Evolutionary conservation across 306 rosid genomes (phyloP).

Genomic region (Vigna radiata): DNA sequence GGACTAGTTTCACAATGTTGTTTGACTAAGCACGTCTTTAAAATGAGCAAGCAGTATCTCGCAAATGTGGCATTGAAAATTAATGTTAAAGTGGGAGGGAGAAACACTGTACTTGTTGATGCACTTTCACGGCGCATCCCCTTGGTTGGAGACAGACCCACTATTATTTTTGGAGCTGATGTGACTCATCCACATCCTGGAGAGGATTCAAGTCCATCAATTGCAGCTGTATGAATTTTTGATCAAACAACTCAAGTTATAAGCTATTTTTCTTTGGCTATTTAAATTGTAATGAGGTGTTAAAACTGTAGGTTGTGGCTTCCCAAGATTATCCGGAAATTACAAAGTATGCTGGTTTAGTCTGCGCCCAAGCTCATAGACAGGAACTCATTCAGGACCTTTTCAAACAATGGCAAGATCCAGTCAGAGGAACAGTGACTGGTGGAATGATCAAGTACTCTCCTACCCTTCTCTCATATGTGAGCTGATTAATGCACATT

Average conservation of each 20-base stretch:
- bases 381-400: slow-evolving; percentile 97
- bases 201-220: slow-evolving; percentile 97
- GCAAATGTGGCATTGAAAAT: slow-evolving; percentile 94
- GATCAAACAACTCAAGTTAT: not conserved
- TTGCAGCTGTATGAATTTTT: slow-evolving; percentile 83
- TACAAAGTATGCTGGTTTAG: slow-evolving; percentile 95
- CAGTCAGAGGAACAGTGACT: slow-evolving; percentile 75
- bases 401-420: slow-evolving; percentile 94
- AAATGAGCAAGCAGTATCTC: slow-evolving; percentile 89
- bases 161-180: slow-evolving; percentile 98
- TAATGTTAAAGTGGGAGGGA: slow-evolving; percentile 96
- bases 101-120: slow-evolving; percentile 96
- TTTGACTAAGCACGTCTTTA: slow-evolving; percentile 81
- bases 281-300: not conserved
- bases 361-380: slow-evolving; percentile 96
- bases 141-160: slow-evolving; percentile 88
- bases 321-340: slow-evolving; percentile 99
- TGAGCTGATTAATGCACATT: slow-evolving; percentile 1
- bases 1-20: slow-evolving; percentile 98
- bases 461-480: slow-evolving; percentile 24
- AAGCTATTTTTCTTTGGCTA: not conserved
- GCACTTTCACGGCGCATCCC: slow-evolving; percentile 92
- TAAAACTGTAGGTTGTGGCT: slow-evolving; percentile 80
- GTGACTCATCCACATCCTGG: slow-evolving; percentile 99
- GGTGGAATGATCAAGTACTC: slow-evolving; percentile 97